Evolutionary conservation across 2,329 filamentous ascomycete genomes (phyloP).

Genomic region (Atkinsonella hypoxylon): DNA sequence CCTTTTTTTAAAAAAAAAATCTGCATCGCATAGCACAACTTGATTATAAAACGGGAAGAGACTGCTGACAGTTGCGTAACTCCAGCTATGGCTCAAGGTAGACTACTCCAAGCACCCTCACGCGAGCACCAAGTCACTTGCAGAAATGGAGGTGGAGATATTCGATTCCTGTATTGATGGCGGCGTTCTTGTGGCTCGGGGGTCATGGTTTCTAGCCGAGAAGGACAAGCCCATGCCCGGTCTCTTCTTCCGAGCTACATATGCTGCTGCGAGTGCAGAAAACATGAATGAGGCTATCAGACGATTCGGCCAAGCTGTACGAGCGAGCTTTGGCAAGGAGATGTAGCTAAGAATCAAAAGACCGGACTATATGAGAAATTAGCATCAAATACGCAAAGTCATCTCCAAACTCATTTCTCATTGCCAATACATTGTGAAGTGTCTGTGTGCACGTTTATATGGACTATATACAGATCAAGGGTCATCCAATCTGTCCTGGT

Average conservation of each 20-base stretch:
- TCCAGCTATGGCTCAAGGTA: slow-evolving; percentile 60
- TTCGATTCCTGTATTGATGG: slow-evolving; percentile 66
- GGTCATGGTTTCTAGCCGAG: slow-evolving; percentile 85
- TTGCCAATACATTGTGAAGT: not conserved
- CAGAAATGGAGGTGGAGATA: slow-evolving; percentile 73
- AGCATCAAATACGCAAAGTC: not conserved
- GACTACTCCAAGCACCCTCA: slow-evolving; percentile 55
- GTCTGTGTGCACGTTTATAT: not conserved
- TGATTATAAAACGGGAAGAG: not conserved
- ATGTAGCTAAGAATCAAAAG: not conserved
- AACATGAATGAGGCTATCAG: slow-evolving; percentile 61
- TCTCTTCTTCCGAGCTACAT: slow-evolving; percentile 84
- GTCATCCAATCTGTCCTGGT: not conserved
- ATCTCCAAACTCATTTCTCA: not conserved
- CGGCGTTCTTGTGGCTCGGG: slow-evolving; percentile 70
- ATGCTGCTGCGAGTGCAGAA: slow-evolving; percentile 63
- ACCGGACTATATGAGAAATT: not conserved
- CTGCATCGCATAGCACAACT: not conserved
- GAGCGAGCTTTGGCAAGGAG: slow-evolving; percentile 36
- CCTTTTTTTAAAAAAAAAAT: not conserved
- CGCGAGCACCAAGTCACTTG: slow-evolving; percentile 37
- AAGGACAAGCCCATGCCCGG: slow-evolving; percentile 44
- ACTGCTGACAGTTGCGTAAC: not conserved
- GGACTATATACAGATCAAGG: not conserved
- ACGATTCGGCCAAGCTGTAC: slow-evolving; percentile 65